Evolutionary conservation across 345 rosid species (phyloP).

Genomic region (Psidium guajava): DNA sequence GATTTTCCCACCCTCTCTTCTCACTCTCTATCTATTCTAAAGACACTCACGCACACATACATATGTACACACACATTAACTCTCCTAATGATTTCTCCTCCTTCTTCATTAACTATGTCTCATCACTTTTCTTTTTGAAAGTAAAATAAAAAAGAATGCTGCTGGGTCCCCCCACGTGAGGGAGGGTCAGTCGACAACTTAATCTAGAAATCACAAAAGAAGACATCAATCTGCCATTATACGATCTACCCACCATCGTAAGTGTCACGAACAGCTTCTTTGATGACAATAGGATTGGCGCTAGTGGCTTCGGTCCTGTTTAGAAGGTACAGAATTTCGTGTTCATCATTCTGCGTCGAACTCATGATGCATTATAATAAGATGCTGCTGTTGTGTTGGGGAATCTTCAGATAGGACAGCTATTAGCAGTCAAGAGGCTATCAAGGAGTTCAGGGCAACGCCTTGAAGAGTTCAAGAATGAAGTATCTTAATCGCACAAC

Average conservation of each 20-base stretch:
- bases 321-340: constrained; percentile 11
- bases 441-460: constrained; percentile 32
- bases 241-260: constrained; percentile 15
- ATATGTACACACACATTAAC: too few relatives aligned
- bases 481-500: constrained; percentile 32
- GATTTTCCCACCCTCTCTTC: too few relatives aligned
- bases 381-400: constrained; percentile 14
- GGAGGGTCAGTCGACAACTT: too few relatives aligned
- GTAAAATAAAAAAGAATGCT: too few relatives aligned
- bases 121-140: too few relatives aligned
- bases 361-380: background rate
- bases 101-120: too few relatives aligned
- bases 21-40: too few relatives aligned
- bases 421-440: constrained; percentile 42
- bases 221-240: constrained; percentile 19
- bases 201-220: background rate
- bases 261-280: constrained; percentile 27
- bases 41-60: too few relatives aligned
- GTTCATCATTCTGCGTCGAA: background rate
- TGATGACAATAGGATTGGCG: constrained; percentile 27
- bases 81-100: too few relatives aligned
- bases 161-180: too few relatives aligned
- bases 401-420: constrained; percentile 17
- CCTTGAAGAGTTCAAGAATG: constrained; percentile 20
- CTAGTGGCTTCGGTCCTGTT: constrained; percentile 35